Evolutionary conservation across 1,139 yeast species (phyloP), one percentile per base, ranked within the genome.

Genomic region (Debaryomycetaceae sp.): DNA sequence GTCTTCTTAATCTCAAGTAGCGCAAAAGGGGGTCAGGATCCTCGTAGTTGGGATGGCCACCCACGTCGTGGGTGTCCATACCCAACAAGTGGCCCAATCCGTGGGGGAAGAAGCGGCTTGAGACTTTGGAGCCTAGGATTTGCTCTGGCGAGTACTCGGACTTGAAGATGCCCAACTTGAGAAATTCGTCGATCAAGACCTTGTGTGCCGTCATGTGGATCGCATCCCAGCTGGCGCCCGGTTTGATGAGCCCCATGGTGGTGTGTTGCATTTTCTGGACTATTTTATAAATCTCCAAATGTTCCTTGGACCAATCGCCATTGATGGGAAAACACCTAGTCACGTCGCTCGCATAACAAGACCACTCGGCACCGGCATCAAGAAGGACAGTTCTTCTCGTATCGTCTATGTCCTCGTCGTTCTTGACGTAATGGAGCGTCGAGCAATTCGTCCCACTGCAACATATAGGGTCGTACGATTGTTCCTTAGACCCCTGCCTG

Each of bases 331-430:
- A 93, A 60, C 95, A 87, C 62, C 99, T 79, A 17, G 99, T 93
- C 42, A 93, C 97, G 61, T 93, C 99, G 41, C 91, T 77, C 5
- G 97, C 93, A 64, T 93, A 93, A 59, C 89, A 81, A 51, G 81
- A 80, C 97, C 97, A 91, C 69, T 91, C 98, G 6, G 97, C 96
- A 42, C 99, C 99, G 5, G 98, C 98, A 66, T 93, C 99, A 48
- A 93, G 84, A 49, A 93, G 76, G 9, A 93, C 78, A 5, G 93
- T 77, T 42, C 63, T 61, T 48, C 80, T 83, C 5, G 77, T 78
- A 24, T 66, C 74, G 34, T 72, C 66, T 44, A 83, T 63, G 1
- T 75, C 75, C 47, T 84, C 90, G 57, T 90, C 95, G 59, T 93
- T 93, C 58, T 83, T 84, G 14, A 87, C 83, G 62, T 91, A 93